Percentiles rank a stretch among this genome's conserved stretches.
Evolutionary conservation across 768 basidiomycete genomes (phyloP).

Genomic region (Pisolithus sp.): DNA sequence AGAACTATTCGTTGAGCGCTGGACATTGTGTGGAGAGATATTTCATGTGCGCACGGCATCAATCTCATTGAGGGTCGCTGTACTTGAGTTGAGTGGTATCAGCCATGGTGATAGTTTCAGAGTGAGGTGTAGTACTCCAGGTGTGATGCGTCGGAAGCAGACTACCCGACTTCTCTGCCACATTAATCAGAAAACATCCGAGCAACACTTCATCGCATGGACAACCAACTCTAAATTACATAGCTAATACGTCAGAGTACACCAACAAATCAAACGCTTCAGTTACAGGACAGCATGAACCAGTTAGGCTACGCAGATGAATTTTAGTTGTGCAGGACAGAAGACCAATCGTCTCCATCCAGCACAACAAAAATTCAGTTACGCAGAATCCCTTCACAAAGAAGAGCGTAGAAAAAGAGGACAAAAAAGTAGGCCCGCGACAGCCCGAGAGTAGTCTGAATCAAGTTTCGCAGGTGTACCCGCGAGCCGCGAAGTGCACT

Average conservation of each 20-base stretch:
- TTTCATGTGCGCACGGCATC: conserved; percentile 30
- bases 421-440: conserved; percentile 3
- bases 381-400: not conserved
- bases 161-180: no score
- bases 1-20: not conserved
- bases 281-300: no score
- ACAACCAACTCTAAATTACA: no score
- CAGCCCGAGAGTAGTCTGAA: conserved; percentile 20
- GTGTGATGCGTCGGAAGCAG: no score
- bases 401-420: not conserved
- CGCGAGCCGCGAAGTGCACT: conserved; percentile 16
- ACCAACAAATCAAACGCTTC: no score
- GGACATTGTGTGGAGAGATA: not conserved
- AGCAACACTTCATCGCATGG: no score
- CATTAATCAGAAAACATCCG: no score
- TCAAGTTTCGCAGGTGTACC: conserved; percentile 13
- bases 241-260: no score
- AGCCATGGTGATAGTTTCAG: conserved; percentile 9
- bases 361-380: not conserved
- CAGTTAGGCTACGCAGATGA: no score
- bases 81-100: conserved; percentile 32
- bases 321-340: no score
- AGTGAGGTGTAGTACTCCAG: not conserved
- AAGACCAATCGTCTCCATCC: not conserved
- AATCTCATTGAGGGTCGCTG: conserved; percentile 51